Conservation (phyloP, 768 basidiomycete genomes). For the Hypholoma fasciculare region DNA sequence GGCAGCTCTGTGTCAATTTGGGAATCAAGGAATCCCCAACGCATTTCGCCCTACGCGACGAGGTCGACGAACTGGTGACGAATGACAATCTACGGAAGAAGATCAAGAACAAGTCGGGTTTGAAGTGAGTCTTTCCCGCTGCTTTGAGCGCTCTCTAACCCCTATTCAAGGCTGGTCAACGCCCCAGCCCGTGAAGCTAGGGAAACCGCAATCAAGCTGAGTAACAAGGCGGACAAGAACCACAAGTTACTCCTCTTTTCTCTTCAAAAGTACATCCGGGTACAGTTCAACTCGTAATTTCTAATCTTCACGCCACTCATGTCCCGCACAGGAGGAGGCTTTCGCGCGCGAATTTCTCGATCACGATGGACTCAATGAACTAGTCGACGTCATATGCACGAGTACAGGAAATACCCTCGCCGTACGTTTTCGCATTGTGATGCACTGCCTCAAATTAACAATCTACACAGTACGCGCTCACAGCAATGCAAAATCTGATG, state of each 20-base stretch:
- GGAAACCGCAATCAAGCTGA: constrained; percentile 73
- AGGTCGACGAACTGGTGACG: constrained; percentile 81
- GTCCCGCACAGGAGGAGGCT: constrained; percentile 65
- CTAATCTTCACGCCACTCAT: background rate
- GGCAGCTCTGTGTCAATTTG: constrained; percentile 79
- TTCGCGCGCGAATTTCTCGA: constrained; percentile 80
- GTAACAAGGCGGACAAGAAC: constrained; percentile 55
- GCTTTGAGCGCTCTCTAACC: background rate
- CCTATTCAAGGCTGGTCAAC: constrained; percentile 63
- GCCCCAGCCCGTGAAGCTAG: constrained; percentile 78
- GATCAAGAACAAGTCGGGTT: constrained; percentile 73
- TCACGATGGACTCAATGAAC: constrained; percentile 66
- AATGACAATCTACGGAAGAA: constrained; percentile 84
- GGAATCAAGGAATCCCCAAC: constrained; percentile 74
- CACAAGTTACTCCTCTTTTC: constrained; percentile 73
- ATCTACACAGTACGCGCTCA: constrained; percentile 70
- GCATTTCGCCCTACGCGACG: constrained; percentile 79
- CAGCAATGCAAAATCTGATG: constrained; percentile 87
- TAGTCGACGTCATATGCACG: constrained; percentile 67
- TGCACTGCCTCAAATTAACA: constrained; percentile 3
- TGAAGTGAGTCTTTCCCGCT: constrained; percentile 55
- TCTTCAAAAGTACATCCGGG: constrained; percentile 78
- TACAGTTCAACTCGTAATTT: constrained; percentile 28
- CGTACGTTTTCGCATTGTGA: constrained; percentile 35
- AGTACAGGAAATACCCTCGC: constrained; percentile 85